phyloP scores from a whole-genome alignment of 441 rosid genomes.

The Dalechampia spathulata region DNA sequence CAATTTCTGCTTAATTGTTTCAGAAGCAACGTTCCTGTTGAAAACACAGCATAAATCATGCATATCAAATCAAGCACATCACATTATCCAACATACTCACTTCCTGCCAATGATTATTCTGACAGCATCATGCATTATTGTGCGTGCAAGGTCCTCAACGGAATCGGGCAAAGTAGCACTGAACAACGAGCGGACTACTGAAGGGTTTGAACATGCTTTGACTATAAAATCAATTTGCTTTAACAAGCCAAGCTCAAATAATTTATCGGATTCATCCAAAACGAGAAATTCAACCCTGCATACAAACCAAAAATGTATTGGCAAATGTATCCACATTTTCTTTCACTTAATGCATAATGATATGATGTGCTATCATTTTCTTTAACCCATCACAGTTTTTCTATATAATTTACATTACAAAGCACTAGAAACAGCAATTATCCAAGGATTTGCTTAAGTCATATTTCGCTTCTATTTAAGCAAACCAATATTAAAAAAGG shows the following conservation, averaged over 20 bases:
- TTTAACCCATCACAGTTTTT: neutral
- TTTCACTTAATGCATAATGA: neutral
- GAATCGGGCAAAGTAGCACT: constrained; percentile 96
- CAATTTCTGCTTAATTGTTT: constrained; percentile 74
- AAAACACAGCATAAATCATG: constrained; percentile 12
- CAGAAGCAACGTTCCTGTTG: constrained; percentile 79
- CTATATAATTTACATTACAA: no score
- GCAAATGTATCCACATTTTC: constrained; percentile 6
- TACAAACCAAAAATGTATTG: constrained; percentile 6
- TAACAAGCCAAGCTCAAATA: constrained; percentile 79
- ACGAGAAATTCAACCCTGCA: constrained; percentile 90
- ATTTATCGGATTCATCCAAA: constrained; percentile 94
- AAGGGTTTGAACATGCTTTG: constrained; percentile 91
- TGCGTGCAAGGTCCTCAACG: constrained; percentile 91
- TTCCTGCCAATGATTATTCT: constrained; percentile 86
- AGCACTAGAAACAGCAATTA: no score
- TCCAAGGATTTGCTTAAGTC: neutral
- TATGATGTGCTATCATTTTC: neutral
- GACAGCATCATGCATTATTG: constrained; percentile 97
- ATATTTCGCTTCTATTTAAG: neutral
- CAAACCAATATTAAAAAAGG: no score
- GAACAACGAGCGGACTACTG: constrained; percentile 71
- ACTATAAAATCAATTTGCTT: constrained; percentile 88
- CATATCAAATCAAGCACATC: neutral
- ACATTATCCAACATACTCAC: constrained; percentile 33